Base-by-base conservation (phyloP, 2,329 filamentous ascomycete genomes). In the Beauveria scarabaeidicola region DNA sequence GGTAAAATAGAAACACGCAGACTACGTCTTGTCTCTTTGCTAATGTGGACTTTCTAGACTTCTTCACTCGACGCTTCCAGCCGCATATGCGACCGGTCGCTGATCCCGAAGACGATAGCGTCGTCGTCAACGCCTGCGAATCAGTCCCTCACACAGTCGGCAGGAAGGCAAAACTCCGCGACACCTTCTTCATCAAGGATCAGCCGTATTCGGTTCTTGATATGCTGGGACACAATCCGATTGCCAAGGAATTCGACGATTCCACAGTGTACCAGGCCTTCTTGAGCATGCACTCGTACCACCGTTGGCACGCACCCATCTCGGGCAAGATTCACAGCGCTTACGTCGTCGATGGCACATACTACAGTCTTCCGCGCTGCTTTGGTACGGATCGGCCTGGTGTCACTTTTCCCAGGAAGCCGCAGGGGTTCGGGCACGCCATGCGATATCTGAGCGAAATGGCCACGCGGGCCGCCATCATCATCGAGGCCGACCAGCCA, bases 221-320 rank as follows among this genome's bases (percentile, higher is more conserved):
- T 67, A 88, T 88, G 83, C 74, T 90, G 3, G 79, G 74, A 0
- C 72, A 82, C 64, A 82, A 87, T 64, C 66, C 74, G 0, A 69
- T 83, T 1, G 74, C 82, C 0, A 64, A 74, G 8, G 66, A 81
- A 1, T 90, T 89, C 64, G 78, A 75, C 0, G 82, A 81, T 6
- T 87, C 83, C 1, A 88, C 84, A 0, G 75, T 90, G 29, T 90
- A 89, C 69, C 87, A 90, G 66, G 87, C 86, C 0, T 90, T 88
- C 67, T 73, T 90, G 3, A 85, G 79, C 8, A 82, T 85, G 0
- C 72, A 88, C 56, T 85, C 81, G 47, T 90, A 90, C 69, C 87
- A 90, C 70, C 79, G 87, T 27, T 90, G 87, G 87, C 86, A 90
- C 71, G 70, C 82, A 0, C 87, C 87, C n/a, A 79, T 90, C 0